These are phyloP conservation scores for Paramecium sonneborni DNA, from an alignment of 73 alveolate species.

Conservation along the genomic window DNA sequence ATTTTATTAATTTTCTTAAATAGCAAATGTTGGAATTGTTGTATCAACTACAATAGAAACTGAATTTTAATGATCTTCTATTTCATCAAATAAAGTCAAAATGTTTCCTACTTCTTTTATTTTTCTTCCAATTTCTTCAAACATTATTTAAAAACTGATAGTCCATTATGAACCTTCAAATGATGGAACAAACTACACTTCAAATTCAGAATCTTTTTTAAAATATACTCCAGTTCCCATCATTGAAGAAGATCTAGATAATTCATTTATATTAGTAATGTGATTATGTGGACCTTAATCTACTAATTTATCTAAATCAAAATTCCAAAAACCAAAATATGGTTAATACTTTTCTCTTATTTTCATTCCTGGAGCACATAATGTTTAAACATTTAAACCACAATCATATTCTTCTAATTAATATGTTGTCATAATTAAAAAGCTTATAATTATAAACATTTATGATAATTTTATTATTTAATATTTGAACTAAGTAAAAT, in stretches of 20 bases:
- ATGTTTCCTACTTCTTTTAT: not conserved
- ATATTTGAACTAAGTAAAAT: not conserved
- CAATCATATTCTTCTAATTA: slow-evolving; percentile 34
- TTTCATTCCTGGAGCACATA: slow-evolving; percentile 34
- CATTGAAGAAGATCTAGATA: not conserved
- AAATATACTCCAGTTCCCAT: not conserved
- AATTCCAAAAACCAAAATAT: not conserved
- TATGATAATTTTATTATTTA: not conserved
- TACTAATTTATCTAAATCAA: not conserved
- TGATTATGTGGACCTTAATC: slow-evolving; percentile 41
- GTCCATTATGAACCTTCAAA: not conserved
- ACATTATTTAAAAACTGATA: not conserved
- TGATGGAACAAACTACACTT: slow-evolving; percentile 23
- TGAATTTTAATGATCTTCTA: not conserved
- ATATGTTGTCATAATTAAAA: not conserved
- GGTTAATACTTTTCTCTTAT: slow-evolving; percentile 15
- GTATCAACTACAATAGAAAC: not conserved
- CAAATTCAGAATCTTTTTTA: not conserved
- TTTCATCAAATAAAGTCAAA: not conserved
- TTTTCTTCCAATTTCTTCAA: slow-evolving; percentile 47
- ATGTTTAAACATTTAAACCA: slow-evolving; percentile 13
- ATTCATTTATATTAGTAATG: not conserved
- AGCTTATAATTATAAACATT: not conserved
- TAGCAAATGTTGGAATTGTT: not conserved
- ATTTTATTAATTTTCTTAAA: not conserved